Conservation (phyloP, 768 basidiomycete genomes). For the Suillus sp. region DNA sequence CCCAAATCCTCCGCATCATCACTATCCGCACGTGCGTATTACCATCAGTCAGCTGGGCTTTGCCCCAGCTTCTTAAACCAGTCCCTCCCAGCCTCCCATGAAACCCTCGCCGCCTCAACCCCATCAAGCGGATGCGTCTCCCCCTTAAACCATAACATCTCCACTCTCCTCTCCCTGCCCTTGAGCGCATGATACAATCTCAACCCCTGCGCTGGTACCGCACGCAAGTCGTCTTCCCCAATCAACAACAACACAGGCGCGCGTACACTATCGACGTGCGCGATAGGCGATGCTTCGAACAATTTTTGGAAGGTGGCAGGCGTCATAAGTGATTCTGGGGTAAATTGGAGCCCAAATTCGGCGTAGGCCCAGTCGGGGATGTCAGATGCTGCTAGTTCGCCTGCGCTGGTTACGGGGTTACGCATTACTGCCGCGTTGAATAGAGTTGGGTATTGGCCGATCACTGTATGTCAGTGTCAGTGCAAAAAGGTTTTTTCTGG, state of each 20-base stretch:
- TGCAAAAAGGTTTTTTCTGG: background rate
- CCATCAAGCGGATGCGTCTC: slow-evolving; percentile 67
- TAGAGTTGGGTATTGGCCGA: slow-evolving; percentile 60
- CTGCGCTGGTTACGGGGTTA: slow-evolving; percentile 69
- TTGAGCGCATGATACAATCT: slow-evolving; percentile 70
- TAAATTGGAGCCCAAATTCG: slow-evolving; percentile 42
- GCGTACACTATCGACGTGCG: slow-evolving; percentile 50
- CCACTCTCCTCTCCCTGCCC: slow-evolving; percentile 44
- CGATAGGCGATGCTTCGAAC: slow-evolving; percentile 56
- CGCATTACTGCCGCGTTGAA: slow-evolving; percentile 65
- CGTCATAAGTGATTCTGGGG: slow-evolving; percentile 41
- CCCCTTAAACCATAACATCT: slow-evolving; percentile 62
- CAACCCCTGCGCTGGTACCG: slow-evolving; percentile 61
- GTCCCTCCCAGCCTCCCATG: slow-evolving; percentile 52
- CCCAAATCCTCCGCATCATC: slow-evolving; percentile 50
- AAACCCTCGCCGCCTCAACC: slow-evolving; percentile 57
- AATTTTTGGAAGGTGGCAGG: slow-evolving; percentile 47
- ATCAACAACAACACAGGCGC: slow-evolving; percentile 59
- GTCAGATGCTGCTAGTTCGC: slow-evolving; percentile 57
- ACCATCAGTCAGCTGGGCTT: background rate
- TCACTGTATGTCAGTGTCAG: slow-evolving; percentile 41
- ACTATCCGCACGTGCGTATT: slow-evolving; percentile 40
- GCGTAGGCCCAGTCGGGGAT: slow-evolving; percentile 68
- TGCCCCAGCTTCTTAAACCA: slow-evolving; percentile 42
- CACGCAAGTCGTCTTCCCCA: slow-evolving; percentile 62